Base-by-base conservation (phyloP, 2,329 filamentous ascomycete genomes). In the Sclerotinia nivalis region DNA sequence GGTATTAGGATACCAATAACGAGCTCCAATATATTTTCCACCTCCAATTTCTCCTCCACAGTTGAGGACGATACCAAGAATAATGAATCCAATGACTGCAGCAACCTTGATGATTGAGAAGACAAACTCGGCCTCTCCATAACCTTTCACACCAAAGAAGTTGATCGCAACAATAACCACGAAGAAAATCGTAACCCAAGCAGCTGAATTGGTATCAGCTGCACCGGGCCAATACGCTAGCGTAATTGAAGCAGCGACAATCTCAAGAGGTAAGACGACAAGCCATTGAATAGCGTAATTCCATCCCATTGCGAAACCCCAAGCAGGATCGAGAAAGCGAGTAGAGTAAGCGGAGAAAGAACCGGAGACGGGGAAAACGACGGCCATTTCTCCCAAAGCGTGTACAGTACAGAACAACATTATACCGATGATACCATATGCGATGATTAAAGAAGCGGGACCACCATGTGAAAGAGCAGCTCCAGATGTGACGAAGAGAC, bases 251-350 rank as follows among this genome's bases (percentile, higher is more conserved):
- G 93, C 93, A 2, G 93, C 92, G 71, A 96, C 92, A 70, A 97
- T 91, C 79, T 97, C 93, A 56, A 96, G 84, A 0, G 93, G 93
- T 49, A 97, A 80, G 0, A 93, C 88, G 49, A 93, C 86, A 2
- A 96, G 85, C 93, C 93, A 97, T 81, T 96, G 91, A 72, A 97
- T 79, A 7, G 91, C 92, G 78, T 97, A 75, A 77, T 89, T 96
- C 93, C 93, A 97, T 22, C 93, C 93, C 91, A 97, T 96, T 62
- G 93, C 92, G 76, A 97, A 96, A 0, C 93, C 93, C 93, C 93
- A 97, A 0, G 94, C 93, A 1, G 94, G 94, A 77, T 97, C 93
- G 15, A 97, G 80, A 76, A 97, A 97, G 13, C 95, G 88, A 34
- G 93, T 97, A n/a, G 93, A 95, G 82, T 94, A 97, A 9, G 93